Conservation (phyloP, 345 rosid species). For the Pseudoturritis turrita region DNA sequence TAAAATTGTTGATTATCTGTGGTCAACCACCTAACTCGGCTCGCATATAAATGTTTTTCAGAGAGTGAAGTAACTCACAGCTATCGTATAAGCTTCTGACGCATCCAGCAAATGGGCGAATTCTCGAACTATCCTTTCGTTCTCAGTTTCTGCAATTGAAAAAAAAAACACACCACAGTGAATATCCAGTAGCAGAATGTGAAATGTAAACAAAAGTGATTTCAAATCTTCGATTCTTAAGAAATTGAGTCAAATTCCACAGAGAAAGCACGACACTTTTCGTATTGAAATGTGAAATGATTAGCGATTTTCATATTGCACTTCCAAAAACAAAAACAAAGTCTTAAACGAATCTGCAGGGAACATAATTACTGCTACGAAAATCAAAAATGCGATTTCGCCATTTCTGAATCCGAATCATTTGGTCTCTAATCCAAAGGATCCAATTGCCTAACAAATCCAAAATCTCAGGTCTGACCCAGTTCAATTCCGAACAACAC, state of each 20-base stretch:
- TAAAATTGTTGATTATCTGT: background rate
- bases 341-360: background rate
- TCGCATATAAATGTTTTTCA: background rate
- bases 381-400: background rate
- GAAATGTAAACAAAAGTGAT: too few relatives aligned
- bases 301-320: background rate
- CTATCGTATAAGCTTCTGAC: slow-evolving; percentile 34
- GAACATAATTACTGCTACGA: too few relatives aligned
- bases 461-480: too few relatives aligned
- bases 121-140: slow-evolving; percentile 75
- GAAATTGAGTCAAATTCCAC: background rate
- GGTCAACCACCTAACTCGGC: background rate
- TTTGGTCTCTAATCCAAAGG: background rate
- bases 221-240: background rate
- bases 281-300: too few relatives aligned
- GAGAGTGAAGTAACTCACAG: slow-evolving; percentile 37
- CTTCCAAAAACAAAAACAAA: too few relatives aligned
- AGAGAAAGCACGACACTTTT: background rate
- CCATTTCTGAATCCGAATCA: background rate
- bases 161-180: slow-evolving; percentile 33
- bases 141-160: slow-evolving; percentile 72
- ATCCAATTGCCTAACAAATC: background rate
- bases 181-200: background rate
- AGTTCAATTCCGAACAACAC: background rate
- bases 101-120: slow-evolving; percentile 66